phyloP scores from a whole-genome alignment of 257 asterid genomes.

The Cordia subcordata region DNA sequence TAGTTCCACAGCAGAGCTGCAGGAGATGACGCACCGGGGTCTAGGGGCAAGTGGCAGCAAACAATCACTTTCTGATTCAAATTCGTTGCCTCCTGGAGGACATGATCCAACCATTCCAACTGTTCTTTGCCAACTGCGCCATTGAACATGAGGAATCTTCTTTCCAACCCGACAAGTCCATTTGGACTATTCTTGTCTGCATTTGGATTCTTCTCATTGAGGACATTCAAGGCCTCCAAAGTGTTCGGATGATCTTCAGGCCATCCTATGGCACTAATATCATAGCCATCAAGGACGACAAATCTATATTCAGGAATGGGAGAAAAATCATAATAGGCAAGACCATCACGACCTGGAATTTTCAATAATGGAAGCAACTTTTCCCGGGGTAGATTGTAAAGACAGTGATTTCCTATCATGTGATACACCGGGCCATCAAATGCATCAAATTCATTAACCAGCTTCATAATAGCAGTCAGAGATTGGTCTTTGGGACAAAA shows the following conservation, averaged over 20 bases:
- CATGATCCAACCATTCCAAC: constrained; percentile 70
- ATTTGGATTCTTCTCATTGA: constrained; percentile 72
- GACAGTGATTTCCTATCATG: constrained; percentile 97
- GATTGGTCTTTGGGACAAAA: constrained; percentile 84
- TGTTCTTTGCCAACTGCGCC: constrained; percentile 88
- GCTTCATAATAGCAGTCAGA: constrained; percentile 40
- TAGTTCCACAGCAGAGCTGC: constrained; percentile 78
- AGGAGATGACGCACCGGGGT: constrained; percentile 45
- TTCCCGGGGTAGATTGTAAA: constrained; percentile 91
- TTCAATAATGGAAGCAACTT: constrained; percentile 63
- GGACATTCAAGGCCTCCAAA: constrained; percentile 46
- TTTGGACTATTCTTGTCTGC: constrained; percentile 80
- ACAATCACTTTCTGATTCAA: constrained; percentile 66
- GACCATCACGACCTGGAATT: constrained; percentile 35
- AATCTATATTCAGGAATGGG: constrained; percentile 72
- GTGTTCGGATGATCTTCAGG: constrained; percentile 69
- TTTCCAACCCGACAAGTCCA: constrained; percentile 64
- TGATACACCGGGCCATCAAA: constrained; percentile 72
- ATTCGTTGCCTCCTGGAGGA: constrained; percentile 57
- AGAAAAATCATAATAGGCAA: constrained; percentile 84
- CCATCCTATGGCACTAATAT: constrained; percentile 88
- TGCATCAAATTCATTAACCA: constrained; percentile 39
- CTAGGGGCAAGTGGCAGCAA: constrained; percentile 79
- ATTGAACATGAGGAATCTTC: constrained; percentile 84
- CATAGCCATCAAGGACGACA: constrained; percentile 82